phyloP scores from a whole-genome alignment of 768 basidiomycete genomes.

The Collybia mongolica region DNA sequence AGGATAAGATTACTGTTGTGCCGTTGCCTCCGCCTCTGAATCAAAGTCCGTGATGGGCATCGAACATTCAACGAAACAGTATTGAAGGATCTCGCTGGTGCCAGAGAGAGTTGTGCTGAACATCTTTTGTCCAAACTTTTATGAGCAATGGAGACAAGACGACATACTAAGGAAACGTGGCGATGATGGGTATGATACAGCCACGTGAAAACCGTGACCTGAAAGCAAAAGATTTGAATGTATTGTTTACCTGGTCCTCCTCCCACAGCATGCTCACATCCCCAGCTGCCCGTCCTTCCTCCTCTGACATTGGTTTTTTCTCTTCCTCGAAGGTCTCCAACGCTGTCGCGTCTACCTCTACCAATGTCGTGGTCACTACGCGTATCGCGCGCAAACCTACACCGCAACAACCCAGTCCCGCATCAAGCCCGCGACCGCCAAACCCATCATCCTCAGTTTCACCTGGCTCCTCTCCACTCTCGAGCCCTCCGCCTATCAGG shows the following conservation, averaged over 20 bases:
- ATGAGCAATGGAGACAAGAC: too few relatives aligned
- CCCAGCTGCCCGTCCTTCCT: constrained; percentile 16
- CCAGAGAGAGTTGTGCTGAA: too few relatives aligned
- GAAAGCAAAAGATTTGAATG: too few relatives aligned
- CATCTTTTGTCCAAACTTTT: too few relatives aligned
- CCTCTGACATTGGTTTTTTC: constrained; percentile 30
- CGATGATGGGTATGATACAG: background rate
- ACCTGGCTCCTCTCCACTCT: constrained; percentile 25
- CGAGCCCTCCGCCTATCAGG: constrained; percentile 21
- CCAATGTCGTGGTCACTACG: constrained; percentile 28
- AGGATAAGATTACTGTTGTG: too few relatives aligned
- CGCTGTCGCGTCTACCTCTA: constrained; percentile 26
- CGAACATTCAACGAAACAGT: too few relatives aligned
- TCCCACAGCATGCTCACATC: constrained; percentile 17
- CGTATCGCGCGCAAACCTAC: constrained; percentile 25
- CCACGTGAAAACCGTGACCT: background rate
- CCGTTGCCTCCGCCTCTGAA: too few relatives aligned
- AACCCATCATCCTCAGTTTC: constrained; percentile 13
- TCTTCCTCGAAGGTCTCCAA: constrained; percentile 26
- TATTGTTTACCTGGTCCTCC: background rate
- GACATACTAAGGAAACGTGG: too few relatives aligned
- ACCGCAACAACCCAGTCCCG: constrained; percentile 14
- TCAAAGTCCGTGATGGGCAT: too few relatives aligned
- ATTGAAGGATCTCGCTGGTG: too few relatives aligned
- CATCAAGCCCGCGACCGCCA: constrained; percentile 2